These are phyloP conservation scores for Geranium brycei DNA, from an alignment of 345 rosid species.

Conservation along the genomic window DNA sequence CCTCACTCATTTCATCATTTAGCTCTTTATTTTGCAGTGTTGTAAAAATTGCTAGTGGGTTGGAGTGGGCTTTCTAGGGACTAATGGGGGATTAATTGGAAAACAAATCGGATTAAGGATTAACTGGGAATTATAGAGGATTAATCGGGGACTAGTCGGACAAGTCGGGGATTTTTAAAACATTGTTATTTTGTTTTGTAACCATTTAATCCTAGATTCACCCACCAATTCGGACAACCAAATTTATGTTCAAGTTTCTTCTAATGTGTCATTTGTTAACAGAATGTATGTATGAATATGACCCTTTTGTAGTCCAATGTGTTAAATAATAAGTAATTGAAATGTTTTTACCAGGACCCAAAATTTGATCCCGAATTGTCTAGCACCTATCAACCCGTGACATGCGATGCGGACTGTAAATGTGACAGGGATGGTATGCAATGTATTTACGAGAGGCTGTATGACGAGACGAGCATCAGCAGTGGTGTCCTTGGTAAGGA, in stretches of 20 bases:
- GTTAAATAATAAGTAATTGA: background rate
- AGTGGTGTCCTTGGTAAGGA: slow-evolving; percentile 86
- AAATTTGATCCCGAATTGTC: slow-evolving; percentile 72
- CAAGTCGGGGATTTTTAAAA: too few species aligned
- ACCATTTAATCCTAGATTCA: background rate
- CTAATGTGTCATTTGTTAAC: background rate
- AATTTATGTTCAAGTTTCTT: too few species aligned
- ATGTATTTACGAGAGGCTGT: slow-evolving; percentile 75
- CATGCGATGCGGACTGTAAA: slow-evolving; percentile 67
- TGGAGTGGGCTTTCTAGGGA: too few species aligned
- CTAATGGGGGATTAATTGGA: too few species aligned
- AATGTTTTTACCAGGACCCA: slow-evolving; percentile 46
- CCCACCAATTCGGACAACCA: background rate
- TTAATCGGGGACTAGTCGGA: too few species aligned
- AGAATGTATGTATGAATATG: too few species aligned
- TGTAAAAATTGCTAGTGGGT: too few species aligned
- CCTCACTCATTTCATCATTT: background rate
- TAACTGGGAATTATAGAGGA: too few species aligned
- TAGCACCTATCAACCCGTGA: slow-evolving; percentile 55
- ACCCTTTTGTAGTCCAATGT: background rate
- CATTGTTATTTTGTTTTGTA: background rate
- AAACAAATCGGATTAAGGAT: too few species aligned
- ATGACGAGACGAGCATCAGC: slow-evolving; percentile 83
- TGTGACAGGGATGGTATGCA: slow-evolving; percentile 47
- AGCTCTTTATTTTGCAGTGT: too few species aligned